Conservation (phyloP, 176 grass and related monocot species). For the Musa beccarii region DNA sequence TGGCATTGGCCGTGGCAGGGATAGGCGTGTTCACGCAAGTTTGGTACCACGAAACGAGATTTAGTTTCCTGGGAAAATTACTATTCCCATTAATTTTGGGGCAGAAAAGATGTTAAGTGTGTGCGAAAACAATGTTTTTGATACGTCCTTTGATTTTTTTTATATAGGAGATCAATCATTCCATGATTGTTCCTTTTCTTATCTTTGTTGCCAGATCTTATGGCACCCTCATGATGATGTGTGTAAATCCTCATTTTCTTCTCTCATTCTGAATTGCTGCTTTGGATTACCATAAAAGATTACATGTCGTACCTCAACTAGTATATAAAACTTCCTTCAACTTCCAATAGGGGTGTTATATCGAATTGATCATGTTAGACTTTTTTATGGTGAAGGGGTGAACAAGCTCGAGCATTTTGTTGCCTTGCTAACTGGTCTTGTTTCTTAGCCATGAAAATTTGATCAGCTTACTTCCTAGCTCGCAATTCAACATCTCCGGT, state of each 20-base stretch:
- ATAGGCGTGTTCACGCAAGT: no score
- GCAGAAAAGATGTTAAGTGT: not conserved
- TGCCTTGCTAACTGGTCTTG: not conserved
- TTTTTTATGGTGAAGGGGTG: not conserved
- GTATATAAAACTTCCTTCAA: not conserved
- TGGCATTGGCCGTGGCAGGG: not conserved
- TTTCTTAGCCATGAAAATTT: not conserved
- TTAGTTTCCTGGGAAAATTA: not conserved
- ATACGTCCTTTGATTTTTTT: no score
- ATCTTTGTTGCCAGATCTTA: not conserved
- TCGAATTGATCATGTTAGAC: not conserved
- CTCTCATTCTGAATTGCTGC: not conserved
- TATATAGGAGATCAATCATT: no score
- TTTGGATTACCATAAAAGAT: not conserved
- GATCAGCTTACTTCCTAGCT: not conserved
- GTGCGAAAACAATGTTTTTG: not conserved
- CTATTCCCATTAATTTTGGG: not conserved
- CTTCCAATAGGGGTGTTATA: not conserved
- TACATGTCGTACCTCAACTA: not conserved
- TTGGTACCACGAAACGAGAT: not conserved
- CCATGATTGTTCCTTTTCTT: no score
- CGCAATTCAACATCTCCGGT: not conserved
- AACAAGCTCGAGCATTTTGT: not conserved
- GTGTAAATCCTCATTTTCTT: not conserved
- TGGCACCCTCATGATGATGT: not conserved